Evolutionary conservation across 2,329 filamentous ascomycete species (phyloP), one percentile per base, ranked within the genome.

Genomic region (Botryosphaeria dothidea): DNA sequence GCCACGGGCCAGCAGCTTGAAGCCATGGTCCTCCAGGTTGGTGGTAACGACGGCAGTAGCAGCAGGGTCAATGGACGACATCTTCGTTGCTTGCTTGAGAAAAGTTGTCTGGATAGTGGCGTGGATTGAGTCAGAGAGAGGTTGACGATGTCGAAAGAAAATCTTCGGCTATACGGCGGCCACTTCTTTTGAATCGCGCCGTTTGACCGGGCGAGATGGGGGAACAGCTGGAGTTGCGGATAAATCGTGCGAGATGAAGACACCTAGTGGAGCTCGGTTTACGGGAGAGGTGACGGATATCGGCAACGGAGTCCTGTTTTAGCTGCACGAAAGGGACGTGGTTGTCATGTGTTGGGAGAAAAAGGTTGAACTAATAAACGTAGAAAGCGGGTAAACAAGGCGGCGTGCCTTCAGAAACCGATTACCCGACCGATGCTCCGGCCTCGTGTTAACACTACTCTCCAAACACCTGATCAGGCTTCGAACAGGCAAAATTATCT

Each of bases 1-100:
- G 68, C 88, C 88, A 43, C 84, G 83, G 7, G 86, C 85, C 52
- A 90, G 75, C 61, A 80, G 80, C 36, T 77, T 76, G 36, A 82
- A 65, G 52, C 71, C 72, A n/a, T 60, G 56, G 60, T 74, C 78
- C 46, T 76, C 66, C 15, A 78, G 70, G 52, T 78, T 74, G 48
- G 76, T 73, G 27, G 68, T 66, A 17, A 74, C 72, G 7, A 76
- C 51, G 0, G 62, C 38, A 13, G 56, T 60, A 7, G 56, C 27
- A 19, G 41, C 27, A n/a, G 56, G 56, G 38, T 60, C 29, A 13
- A 49, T 52, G 23, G 58, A 68, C 36, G 73, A 67, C 74, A 77
- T 77, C 19, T 38, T 66, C 11, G 11, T 19, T 25, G 9, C 9
- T 41, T 19, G 19, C 4, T 38, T 15, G 9, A 36, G 21, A 21